A percentile compares a stretch with the other conserved stretches of the same genome.
phyloP scores from a whole-genome alignment of 306 rosid genomes.

The Acacia crassicarpa region DNA sequence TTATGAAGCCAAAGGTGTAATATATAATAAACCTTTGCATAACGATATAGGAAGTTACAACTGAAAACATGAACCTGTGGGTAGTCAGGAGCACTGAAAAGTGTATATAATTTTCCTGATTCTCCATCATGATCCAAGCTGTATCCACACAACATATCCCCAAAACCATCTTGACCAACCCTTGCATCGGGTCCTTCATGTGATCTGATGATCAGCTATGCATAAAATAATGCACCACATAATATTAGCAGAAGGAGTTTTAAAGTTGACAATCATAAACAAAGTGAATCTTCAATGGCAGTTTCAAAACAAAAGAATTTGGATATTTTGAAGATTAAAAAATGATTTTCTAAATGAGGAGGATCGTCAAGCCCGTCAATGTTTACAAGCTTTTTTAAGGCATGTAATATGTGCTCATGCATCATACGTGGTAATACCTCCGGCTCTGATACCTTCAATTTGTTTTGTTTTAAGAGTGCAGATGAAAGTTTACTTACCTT shows the following conservation, averaged over 20 bases:
- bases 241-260: slow-evolving; percentile 23
- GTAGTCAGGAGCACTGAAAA: slow-evolving; percentile 84
- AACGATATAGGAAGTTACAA: slow-evolving; percentile 21
- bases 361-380: slow-evolving; percentile 1
- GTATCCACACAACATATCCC: slow-evolving; percentile 77
- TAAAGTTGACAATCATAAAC: slow-evolving; percentile 9
- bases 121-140: slow-evolving; percentile 80
- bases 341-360: background rate
- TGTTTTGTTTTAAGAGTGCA: background rate
- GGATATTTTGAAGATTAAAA: background rate
- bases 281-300: background rate
- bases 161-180: slow-evolving; percentile 66
- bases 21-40: slow-evolving; percentile 18
- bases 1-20: background rate
- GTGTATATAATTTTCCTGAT: slow-evolving; percentile 77
- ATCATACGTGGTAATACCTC: background rate
- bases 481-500: slow-evolving; percentile 52
- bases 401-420: background rate
- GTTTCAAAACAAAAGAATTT: background rate
- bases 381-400: background rate
- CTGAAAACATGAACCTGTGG: slow-evolving; percentile 69
- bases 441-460: too few species aligned
- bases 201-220: slow-evolving; percentile 88
- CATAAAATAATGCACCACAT: slow-evolving; percentile 26
- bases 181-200: slow-evolving; percentile 94